These are phyloP conservation scores for Plantago rigida DNA, from an alignment of 305 asterid genomes.

Conservation along the genomic window DNA sequence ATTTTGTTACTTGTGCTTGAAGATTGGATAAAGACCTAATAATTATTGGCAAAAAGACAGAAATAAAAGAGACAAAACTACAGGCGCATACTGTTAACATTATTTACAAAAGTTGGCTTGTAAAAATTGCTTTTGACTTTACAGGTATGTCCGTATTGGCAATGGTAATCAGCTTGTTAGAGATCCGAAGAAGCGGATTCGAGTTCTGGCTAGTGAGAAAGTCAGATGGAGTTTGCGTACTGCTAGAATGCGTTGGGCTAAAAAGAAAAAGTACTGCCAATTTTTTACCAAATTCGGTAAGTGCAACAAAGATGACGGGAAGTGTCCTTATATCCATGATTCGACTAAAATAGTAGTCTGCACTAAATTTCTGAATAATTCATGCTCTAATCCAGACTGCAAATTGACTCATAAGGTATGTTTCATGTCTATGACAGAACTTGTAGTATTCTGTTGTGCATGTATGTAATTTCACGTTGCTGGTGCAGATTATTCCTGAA, in stretches of 20 bases:
- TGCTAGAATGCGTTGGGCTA: constrained; percentile 78
- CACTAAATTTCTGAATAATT: constrained; percentile 76
- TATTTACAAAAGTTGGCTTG: constrained; percentile 20
- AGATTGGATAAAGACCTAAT: background rate
- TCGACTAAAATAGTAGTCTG: constrained; percentile 82
- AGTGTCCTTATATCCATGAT: constrained; percentile 81
- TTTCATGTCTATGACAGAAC: constrained; percentile 21
- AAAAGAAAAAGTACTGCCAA: constrained; percentile 79
- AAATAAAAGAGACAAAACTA: background rate
- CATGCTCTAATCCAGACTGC: constrained; percentile 62
- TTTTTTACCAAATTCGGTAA: constrained; percentile 89
- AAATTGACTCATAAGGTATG: constrained; percentile 89
- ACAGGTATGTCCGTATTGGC: constrained; percentile 80
- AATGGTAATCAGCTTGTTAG: constrained; percentile 88
- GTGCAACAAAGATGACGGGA: constrained; percentile 82
- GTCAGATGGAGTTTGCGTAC: constrained; percentile 96
- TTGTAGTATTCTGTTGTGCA: constrained; percentile 18
- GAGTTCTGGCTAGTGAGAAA: constrained; percentile 79
- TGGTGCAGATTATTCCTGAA: constrained; percentile 77
- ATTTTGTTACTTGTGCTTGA: background rate
- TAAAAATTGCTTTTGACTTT: constrained; percentile 24
- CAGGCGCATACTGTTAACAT: background rate
- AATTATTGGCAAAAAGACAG: constrained; percentile 10
- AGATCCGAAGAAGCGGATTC: constrained; percentile 87
- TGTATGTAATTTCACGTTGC: constrained; percentile 26